phyloP scores from a whole-genome alignment of 345 rosid genomes.

The Eucalyptus victrix region DNA sequence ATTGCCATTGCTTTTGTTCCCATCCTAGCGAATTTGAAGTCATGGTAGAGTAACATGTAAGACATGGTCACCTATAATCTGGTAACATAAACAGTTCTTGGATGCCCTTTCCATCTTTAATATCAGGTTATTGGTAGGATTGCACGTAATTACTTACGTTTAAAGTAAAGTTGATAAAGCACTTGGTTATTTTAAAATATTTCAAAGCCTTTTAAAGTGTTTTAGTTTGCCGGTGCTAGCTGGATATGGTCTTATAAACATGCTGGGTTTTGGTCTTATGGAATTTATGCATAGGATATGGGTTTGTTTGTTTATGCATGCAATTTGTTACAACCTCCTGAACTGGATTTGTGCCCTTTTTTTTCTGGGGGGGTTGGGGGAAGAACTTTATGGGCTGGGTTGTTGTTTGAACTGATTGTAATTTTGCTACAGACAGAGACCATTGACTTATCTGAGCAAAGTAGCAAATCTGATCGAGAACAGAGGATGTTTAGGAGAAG shows the following conservation, averaged over 20 bases:
- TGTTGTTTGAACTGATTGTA: not conserved
- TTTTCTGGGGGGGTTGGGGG: not conserved
- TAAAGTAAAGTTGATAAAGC: not conserved
- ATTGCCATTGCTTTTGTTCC: not conserved
- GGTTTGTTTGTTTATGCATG: not conserved
- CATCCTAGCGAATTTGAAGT: not conserved
- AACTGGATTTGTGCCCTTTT: not conserved
- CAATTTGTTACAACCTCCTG: not conserved
- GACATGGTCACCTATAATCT: not conserved
- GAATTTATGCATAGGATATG: not conserved
- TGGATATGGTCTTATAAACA: not conserved
- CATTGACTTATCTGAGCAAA: conserved; percentile 55
- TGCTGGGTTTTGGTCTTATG: not conserved
- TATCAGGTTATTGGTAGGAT: not conserved
- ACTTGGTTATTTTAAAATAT: not conserved
- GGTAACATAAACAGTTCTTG: not conserved
- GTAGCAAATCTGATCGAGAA: conserved; percentile 29
- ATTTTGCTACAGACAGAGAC: conserved; percentile 64
- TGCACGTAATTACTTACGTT: not conserved
- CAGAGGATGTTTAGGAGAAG: conserved; percentile 48
- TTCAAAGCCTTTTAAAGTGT: not conserved
- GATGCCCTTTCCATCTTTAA: not conserved
- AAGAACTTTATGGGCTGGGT: not conserved
- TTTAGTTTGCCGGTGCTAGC: not conserved
- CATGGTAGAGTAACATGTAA: not conserved